Conservation (phyloP, 768 basidiomycete genomes). For the Boletellus ananiceps region DNA sequence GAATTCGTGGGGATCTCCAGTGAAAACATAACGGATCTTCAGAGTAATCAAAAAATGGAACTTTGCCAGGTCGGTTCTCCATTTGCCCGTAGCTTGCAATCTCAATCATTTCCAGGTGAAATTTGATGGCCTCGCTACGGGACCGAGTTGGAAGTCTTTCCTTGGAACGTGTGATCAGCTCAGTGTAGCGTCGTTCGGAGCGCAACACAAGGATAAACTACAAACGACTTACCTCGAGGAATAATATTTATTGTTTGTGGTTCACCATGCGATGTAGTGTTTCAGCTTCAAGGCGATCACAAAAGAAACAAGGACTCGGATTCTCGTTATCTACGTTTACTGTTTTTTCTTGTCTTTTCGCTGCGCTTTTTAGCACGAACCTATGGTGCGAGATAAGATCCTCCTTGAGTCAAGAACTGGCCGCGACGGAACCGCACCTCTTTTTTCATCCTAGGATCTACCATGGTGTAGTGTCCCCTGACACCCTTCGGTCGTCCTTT, state of each 20-base stretch:
- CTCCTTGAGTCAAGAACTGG: background rate
- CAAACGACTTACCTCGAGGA: constrained; percentile 4
- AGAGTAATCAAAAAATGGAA: constrained; percentile 46
- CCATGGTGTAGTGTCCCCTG: constrained; percentile 93
- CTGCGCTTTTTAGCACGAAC: constrained; percentile 77
- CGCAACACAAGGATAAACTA: constrained; percentile 20
- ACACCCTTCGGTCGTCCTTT: constrained; percentile 94
- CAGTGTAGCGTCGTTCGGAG: constrained; percentile 28
- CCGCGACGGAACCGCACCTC: constrained; percentile 45
- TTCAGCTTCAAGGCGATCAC: background rate
- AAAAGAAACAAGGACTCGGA: background rate
- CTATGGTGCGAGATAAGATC: constrained; percentile 36
- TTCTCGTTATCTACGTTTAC: constrained; percentile 32
- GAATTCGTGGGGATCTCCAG: constrained; percentile 23
- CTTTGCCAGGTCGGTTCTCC: constrained; percentile 48
- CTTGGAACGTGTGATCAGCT: constrained; percentile 42
- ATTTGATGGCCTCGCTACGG: constrained; percentile 36
- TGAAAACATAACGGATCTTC: constrained; percentile 53
- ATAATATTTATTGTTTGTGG: constrained; percentile 1
- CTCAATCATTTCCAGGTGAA: constrained; percentile 36
- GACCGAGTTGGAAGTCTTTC: constrained; percentile 43
- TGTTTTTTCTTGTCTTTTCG: constrained; percentile 64
- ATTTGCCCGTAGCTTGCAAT: background rate
- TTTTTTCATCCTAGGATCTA: constrained; percentile 91
- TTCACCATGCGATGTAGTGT: background rate